phyloP scores from a whole-genome alignment of 805 yeast species.

The Yarrowia yakushimensis region DNA sequence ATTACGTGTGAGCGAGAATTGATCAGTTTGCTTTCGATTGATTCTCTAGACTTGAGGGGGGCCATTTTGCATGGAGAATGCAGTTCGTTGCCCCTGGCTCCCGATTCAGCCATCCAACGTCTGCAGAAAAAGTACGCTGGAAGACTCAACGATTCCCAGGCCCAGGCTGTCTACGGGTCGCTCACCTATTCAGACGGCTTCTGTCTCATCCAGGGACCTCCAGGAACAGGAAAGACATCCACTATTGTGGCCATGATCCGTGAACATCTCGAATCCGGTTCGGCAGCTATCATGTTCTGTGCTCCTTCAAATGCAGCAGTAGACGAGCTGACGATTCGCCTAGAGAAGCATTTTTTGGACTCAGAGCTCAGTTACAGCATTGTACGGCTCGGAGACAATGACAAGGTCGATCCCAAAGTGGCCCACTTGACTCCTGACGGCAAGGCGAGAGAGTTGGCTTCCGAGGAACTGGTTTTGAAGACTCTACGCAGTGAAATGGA shows the following conservation, averaged over 20 bases:
- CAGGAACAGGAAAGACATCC: constrained; percentile 1
- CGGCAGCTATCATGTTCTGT: neutral
- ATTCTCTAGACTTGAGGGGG: neutral
- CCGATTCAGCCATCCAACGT: neutral
- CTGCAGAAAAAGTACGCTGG: neutral
- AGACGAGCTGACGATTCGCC: neutral
- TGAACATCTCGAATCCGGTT: neutral
- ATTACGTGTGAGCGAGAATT: neutral
- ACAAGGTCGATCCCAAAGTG: neutral
- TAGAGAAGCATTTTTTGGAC: neutral
- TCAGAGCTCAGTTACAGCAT: neutral
- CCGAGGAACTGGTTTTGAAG: too few species aligned
- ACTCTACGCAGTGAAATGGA: too few species aligned
- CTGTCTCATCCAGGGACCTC: neutral
- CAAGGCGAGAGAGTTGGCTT: neutral
- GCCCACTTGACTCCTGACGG: neutral
- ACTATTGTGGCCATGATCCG: neutral
- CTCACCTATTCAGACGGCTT: neutral
- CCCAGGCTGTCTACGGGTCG: neutral
- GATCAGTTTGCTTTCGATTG: too few species aligned
- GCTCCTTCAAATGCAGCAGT: neutral
- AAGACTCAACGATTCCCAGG: neutral
- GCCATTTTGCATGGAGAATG: neutral
- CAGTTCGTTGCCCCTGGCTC: neutral
- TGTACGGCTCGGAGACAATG: neutral